A percentile compares a stretch with the other conserved stretches of the same genome.
phyloP scores from a whole-genome alignment of 768 basidiomycete species.

The Kwoniella dendrophila region DNA sequence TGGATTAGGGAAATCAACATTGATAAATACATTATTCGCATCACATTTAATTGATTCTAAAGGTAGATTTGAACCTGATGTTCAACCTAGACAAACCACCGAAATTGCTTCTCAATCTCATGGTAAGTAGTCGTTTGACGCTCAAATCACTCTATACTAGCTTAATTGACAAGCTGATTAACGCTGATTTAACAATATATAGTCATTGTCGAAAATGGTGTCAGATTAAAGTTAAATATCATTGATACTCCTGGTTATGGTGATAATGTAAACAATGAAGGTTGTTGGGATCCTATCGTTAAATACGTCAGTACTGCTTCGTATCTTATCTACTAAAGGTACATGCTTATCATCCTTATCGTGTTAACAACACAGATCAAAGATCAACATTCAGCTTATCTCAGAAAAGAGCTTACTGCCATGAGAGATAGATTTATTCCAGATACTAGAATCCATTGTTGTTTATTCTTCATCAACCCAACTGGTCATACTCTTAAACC shows the following conservation, averaged over 20 bases:
- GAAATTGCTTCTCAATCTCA: slow-evolving; percentile 95
- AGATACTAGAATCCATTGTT: slow-evolving; percentile 98
- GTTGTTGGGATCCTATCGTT: slow-evolving; percentile 98
- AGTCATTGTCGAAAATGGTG: slow-evolving; percentile 97
- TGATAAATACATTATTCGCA: slow-evolving; percentile 99
- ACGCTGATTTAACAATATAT: background rate
- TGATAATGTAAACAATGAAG: slow-evolving; percentile 98
- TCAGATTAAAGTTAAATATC: slow-evolving; percentile 91
- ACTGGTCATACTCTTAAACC: slow-evolving; percentile 96
- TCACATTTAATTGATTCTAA: slow-evolving; percentile 98
- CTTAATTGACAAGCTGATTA: background rate
- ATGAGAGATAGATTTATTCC: slow-evolving; percentile 98
- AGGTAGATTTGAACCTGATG: slow-evolving; percentile 83
- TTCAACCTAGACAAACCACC: slow-evolving; percentile 90
- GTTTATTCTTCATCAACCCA: slow-evolving; percentile 96
- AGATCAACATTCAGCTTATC: slow-evolving; percentile 97
- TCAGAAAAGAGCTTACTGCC: slow-evolving; percentile 97
- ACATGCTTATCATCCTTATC: background rate
- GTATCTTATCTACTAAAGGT: background rate
- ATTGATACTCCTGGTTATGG: slow-evolving; percentile 99
- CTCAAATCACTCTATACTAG: background rate
- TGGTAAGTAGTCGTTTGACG: slow-evolving; percentile 63
- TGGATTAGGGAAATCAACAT: slow-evolving; percentile 95
- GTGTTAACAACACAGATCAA: slow-evolving; percentile 48
- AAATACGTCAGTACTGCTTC: slow-evolving; percentile 71